Evolutionary conservation across 2,329 filamentous ascomycete genomes (phyloP).

Genomic region (Cytospora piceicola): DNA sequence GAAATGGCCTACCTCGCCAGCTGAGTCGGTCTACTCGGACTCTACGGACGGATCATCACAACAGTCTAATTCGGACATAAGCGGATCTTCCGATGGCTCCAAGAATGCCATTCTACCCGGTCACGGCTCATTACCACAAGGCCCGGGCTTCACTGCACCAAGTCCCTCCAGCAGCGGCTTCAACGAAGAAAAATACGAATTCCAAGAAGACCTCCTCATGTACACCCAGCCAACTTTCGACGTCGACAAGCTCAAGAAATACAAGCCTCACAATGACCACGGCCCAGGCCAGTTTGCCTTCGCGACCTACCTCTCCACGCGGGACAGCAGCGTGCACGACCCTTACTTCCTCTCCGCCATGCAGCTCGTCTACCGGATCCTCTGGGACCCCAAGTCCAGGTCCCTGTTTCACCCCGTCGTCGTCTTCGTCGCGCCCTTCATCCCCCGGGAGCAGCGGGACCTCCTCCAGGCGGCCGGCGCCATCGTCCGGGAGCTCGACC

Average conservation of each 20-base stretch:
- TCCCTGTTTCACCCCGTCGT: slow-evolving; percentile 23
- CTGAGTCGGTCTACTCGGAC: slow-evolving; percentile 4
- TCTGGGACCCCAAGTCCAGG: slow-evolving; percentile 27
- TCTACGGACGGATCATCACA: neutral
- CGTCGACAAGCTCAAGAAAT: slow-evolving; percentile 25
- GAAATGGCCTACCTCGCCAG: slow-evolving; percentile 12
- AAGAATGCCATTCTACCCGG: neutral
- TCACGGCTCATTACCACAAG: neutral
- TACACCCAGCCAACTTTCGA: slow-evolving; percentile 23
- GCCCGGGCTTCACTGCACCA: neutral
- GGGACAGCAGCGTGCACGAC: slow-evolving; percentile 27
- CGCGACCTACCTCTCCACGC: slow-evolving; percentile 37
- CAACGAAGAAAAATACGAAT: slow-evolving; percentile 28
- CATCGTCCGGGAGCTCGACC: slow-evolving; percentile 27
- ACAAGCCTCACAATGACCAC: slow-evolving; percentile 28
- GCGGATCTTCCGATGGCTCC: neutral
- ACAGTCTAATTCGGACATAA: neutral
- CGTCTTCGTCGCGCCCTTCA: slow-evolving; percentile 30
- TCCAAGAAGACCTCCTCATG: slow-evolving; percentile 26
- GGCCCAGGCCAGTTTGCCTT: slow-evolving; percentile 26
- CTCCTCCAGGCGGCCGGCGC: slow-evolving; percentile 26
- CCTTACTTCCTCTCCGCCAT: slow-evolving; percentile 30
- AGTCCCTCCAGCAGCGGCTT: slow-evolving; percentile 3
- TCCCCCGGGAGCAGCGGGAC: slow-evolving; percentile 28
- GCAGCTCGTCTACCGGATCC: slow-evolving; percentile 30